These are phyloP conservation scores for Fusarium sp. DNA, from an alignment of 2,329 filamentous ascomycete species.

Conservation along the genomic window DNA sequence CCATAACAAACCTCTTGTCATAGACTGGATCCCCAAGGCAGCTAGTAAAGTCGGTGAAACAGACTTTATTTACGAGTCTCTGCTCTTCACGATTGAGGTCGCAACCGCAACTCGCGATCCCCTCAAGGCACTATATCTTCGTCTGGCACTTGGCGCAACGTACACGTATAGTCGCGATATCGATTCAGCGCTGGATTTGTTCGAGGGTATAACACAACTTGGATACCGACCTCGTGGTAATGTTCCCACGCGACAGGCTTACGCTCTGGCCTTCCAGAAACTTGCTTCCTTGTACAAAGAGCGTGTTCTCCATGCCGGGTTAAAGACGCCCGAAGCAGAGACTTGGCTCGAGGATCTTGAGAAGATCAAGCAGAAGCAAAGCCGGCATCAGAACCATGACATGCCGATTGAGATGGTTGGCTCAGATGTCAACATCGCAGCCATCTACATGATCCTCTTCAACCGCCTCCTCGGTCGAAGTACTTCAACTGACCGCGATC, in stretches of 20 bases:
- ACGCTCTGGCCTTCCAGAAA: conserved; percentile 53
- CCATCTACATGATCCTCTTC: conserved; percentile 52
- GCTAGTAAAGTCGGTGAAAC: conserved; percentile 48
- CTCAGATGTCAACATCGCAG: conserved; percentile 53
- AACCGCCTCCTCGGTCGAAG: conserved; percentile 46
- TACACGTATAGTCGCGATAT: conserved; percentile 49
- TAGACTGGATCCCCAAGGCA: conserved; percentile 55
- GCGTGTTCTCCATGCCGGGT: conserved; percentile 43
- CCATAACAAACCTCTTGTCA: conserved; percentile 45
- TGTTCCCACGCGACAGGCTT: conserved; percentile 51
- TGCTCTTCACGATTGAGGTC: conserved; percentile 46
- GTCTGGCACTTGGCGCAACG: conserved; percentile 49
- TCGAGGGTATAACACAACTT: conserved; percentile 49
- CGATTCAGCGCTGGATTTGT: conserved; percentile 47
- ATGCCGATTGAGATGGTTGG: conserved; percentile 53
- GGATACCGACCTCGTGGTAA: conserved; percentile 53
- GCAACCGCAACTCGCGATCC: conserved; percentile 49
- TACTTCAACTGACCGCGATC: conserved; percentile 42
- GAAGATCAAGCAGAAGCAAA: conserved; percentile 49
- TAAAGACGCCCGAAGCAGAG: conserved; percentile 40
- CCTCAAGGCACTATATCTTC: conserved; percentile 50
- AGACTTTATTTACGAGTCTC: conserved; percentile 43
- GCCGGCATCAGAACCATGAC: conserved; percentile 50
- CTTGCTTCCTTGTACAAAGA: conserved; percentile 52
- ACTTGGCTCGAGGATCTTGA: conserved; percentile 50